phyloP scores from a whole-genome alignment of 192 early-diverging fungal species.

The Podila epicladia region DNA sequence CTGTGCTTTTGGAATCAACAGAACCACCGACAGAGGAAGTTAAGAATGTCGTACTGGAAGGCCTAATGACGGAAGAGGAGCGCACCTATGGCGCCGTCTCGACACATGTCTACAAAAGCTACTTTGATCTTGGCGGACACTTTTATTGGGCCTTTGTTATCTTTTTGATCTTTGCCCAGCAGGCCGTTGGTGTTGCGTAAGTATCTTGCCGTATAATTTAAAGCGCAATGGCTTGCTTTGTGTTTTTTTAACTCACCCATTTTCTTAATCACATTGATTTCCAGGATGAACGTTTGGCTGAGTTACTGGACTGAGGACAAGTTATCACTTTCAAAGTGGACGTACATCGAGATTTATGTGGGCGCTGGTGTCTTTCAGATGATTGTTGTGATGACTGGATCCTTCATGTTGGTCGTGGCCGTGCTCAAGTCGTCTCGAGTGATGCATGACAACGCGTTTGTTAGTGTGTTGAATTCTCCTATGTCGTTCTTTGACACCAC shows the following conservation, averaged over 20 bases:
- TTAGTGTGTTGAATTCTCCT: slow-evolving; percentile 70
- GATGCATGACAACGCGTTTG: slow-evolving; percentile 70
- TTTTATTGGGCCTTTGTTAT: slow-evolving; percentile 19
- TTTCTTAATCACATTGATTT: not conserved
- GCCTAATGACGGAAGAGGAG: slow-evolving; percentile 41
- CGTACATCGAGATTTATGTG: slow-evolving; percentile 40
- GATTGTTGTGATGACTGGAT: slow-evolving; percentile 31
- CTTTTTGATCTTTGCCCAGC: slow-evolving; percentile 23
- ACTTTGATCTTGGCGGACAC: slow-evolving; percentile 20
- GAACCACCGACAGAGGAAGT: not conserved
- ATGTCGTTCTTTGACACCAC: slow-evolving; percentile 74
- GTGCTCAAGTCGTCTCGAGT: slow-evolving; percentile 66
- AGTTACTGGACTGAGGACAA: slow-evolving; percentile 34
- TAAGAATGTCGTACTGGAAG: slow-evolving; percentile 1
- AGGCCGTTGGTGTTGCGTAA: slow-evolving; percentile 33
- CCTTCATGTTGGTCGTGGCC: slow-evolving; percentile 21
- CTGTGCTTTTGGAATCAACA: slow-evolving; percentile 14
- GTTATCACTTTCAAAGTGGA: slow-evolving; percentile 28
- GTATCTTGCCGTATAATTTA: not conserved
- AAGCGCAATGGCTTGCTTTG: not conserved
- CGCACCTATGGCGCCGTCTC: slow-evolving; percentile 23
- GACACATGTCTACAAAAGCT: slow-evolving; percentile 19
- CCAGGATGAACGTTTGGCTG: slow-evolving; percentile 47
- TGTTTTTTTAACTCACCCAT: not conserved
- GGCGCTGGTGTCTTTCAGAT: slow-evolving; percentile 33